Evolutionary conservation across 345 rosid species (phyloP).

Genomic region (Eucalyptus tenuipes): DNA sequence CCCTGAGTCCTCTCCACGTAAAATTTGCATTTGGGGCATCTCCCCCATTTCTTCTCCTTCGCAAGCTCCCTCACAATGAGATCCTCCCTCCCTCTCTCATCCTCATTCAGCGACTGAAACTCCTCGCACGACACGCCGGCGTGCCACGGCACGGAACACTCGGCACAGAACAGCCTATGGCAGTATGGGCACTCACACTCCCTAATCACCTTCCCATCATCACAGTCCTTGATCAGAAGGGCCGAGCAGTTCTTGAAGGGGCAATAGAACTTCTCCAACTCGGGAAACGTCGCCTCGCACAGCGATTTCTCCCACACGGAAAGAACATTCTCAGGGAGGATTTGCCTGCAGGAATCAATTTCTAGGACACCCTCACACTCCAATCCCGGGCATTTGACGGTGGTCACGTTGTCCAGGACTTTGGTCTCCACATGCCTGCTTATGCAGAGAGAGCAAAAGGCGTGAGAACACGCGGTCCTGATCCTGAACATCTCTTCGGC

Average conservation of each 20-base stretch:
- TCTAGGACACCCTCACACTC: conserved; percentile 30
- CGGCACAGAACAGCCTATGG: conserved; percentile 41
- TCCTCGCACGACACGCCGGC: conserved; percentile 19
- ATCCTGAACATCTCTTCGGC: conserved; percentile 18
- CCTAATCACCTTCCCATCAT: conserved; percentile 8
- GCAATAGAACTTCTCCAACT: conserved; percentile 32
- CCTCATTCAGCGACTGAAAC: conserved; percentile 11
- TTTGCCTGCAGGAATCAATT: conserved; percentile 20
- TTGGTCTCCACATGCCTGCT: conserved; percentile 26
- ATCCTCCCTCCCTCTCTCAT: conserved; percentile 31
- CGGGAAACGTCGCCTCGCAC: conserved; percentile 30
- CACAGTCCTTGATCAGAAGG: conserved; percentile 24
- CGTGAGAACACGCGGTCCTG: conserved; percentile 25
- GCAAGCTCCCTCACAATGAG: conserved; percentile 29
- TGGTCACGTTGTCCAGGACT: conserved; percentile 3
- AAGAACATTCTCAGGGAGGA: conserved; percentile 30
- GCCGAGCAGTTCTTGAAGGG: conserved; percentile 70
- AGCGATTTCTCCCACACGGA: conserved; percentile 44
- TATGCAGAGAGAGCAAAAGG: conserved; percentile 43
- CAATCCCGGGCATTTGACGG: conserved; percentile 42
- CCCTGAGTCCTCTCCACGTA: conserved; percentile 29
- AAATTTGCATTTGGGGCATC: conserved; percentile 33
- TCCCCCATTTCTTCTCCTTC: conserved; percentile 19
- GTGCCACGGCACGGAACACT: conserved; percentile 34
- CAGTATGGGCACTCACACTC: conserved; percentile 61